These are phyloP conservation scores for Psilocybe tampanensis DNA, from an alignment of 768 basidiomycete species.

Conservation along the genomic window DNA sequence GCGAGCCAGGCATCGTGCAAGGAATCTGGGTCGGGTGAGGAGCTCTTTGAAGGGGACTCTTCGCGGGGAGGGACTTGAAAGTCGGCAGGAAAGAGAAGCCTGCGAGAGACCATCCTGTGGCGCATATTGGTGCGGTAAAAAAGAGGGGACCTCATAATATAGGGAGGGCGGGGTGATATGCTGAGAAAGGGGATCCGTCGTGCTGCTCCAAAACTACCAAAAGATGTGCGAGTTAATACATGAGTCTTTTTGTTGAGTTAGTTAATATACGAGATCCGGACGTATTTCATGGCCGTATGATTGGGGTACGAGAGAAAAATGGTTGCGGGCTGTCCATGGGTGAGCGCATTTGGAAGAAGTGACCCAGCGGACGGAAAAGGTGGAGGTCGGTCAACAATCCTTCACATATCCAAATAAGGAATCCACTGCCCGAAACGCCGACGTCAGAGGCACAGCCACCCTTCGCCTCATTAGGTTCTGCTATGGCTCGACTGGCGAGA, in stretches of 20 bases:
- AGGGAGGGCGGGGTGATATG: conserved; percentile 29
- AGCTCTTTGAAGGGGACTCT: conserved; percentile 21
- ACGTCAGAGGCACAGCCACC: conserved; percentile 23
- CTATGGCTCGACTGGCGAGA: too few relatives aligned
- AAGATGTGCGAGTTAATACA: conserved; percentile 23
- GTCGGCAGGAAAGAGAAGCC: conserved; percentile 38
- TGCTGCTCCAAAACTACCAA: conserved; percentile 29
- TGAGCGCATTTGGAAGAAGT: conserved; percentile 47
- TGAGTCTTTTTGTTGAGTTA: conserved; percentile 25
- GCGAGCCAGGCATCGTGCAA: conserved; percentile 60
- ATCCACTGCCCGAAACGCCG: conserved; percentile 25
- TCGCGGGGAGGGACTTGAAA: conserved; percentile 33
- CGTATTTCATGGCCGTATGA: conserved; percentile 48
- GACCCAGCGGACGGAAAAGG: conserved; percentile 38
- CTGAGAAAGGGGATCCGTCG: conserved; percentile 22
- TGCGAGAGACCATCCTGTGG: conserved; percentile 36
- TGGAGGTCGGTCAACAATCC: conserved; percentile 24
- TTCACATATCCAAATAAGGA: conserved; percentile 40
- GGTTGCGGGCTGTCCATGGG: conserved; percentile 39
- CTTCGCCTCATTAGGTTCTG: too few relatives aligned
- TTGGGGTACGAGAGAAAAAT: conserved; percentile 38
- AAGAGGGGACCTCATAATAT: conserved; percentile 33
- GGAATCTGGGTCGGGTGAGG: conserved; percentile 28
- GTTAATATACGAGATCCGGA: conserved; percentile 48
- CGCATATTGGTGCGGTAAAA: conserved; percentile 42